Percentiles rank a stretch among this genome's conserved stretches.
These are phyloP conservation scores for Gymnopus androsaceus DNA, from an alignment of 1,284 basidiomycete species.

Conservation along the genomic window DNA sequence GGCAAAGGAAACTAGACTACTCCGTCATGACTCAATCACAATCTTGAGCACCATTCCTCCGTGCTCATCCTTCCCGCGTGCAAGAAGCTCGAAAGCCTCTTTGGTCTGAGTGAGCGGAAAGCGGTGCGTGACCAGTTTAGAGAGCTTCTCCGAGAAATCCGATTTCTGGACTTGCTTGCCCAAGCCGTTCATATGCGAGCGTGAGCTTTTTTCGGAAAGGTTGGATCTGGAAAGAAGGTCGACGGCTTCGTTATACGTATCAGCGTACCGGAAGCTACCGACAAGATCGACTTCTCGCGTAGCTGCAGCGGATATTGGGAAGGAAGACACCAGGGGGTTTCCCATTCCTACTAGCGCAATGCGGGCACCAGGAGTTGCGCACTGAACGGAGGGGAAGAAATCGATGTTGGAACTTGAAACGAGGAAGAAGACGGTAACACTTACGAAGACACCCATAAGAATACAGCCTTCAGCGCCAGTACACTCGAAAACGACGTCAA, in stretches of 20 bases:
- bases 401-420: neutral
- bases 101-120: slow-evolving; percentile 67
- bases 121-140: slow-evolving; percentile 81
- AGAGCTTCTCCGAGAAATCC: slow-evolving; percentile 10
- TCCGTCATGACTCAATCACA: slow-evolving; percentile 52
- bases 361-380: slow-evolving; percentile 81
- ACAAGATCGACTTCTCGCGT: slow-evolving; percentile 91
- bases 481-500: slow-evolving; percentile 93
- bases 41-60: slow-evolving; percentile 87
- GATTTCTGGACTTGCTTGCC: neutral
- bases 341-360: slow-evolving; percentile 97
- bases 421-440: slow-evolving; percentile 31
- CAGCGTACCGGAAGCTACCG: slow-evolving; percentile 88
- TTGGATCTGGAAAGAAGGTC: slow-evolving; percentile 51
- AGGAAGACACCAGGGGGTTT: slow-evolving; percentile 67
- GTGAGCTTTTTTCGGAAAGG: neutral
- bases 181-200: neutral
- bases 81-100: slow-evolving; percentile 79
- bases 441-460: slow-evolving; percentile 83
- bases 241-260: slow-evolving; percentile 87
- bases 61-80: slow-evolving; percentile 72
- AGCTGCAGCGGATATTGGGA: slow-evolving; percentile 84
- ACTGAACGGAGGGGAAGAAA: slow-evolving; percentile 41
- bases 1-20: neutral
- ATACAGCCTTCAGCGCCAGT: slow-evolving; percentile 92